These are phyloP conservation scores for Pythium dissotocum DNA, from an alignment of 352 stramenopile genomes.

Conservation along the genomic window DNA sequence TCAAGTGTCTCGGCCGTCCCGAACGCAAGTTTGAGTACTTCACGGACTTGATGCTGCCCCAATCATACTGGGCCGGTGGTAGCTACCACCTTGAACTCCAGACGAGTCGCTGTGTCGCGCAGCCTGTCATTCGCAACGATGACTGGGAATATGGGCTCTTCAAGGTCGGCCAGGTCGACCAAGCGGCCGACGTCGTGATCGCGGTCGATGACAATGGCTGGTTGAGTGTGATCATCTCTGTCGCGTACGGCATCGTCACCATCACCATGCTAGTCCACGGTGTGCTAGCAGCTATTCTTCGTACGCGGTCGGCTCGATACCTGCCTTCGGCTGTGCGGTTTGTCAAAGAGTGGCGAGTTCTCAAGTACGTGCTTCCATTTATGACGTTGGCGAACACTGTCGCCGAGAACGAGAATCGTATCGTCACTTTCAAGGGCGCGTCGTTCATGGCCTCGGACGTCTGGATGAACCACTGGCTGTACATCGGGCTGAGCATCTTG, in stretches of 20 bases:
- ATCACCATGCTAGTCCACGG: conserved; percentile 25
- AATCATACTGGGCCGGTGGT: conserved; percentile 35
- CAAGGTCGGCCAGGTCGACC: conserved; percentile 10
- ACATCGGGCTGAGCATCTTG: conserved; percentile 21
- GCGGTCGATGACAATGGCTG: conserved; percentile 16
- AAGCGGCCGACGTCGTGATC: conserved; percentile 16
- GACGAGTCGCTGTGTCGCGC: conserved; percentile 24
- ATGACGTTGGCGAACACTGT: neutral
- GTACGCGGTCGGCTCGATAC: conserved; percentile 6
- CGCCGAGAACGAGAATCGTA: neutral
- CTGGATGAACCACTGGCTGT: conserved; percentile 30
- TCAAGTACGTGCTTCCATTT: conserved; percentile 1
- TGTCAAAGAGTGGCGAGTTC: neutral
- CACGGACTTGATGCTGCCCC: conserved; percentile 33
- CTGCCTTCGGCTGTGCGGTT: conserved; percentile 11
- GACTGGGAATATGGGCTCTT: conserved; percentile 18
- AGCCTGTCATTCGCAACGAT: conserved; percentile 4
- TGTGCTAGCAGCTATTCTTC: conserved; percentile 17
- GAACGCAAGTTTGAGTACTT: conserved; percentile 29
- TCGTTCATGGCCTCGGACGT: conserved; percentile 15
- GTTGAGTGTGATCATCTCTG: conserved; percentile 10
- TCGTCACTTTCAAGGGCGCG: neutral
- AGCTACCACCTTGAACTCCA: conserved; percentile 35
- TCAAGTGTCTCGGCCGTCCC: conserved; percentile 31
- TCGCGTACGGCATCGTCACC: conserved; percentile 25